Percentiles rank a stretch among this genome's conserved stretches.
These are phyloP conservation scores for Blepharisma japonicum DNA, from an alignment of 73 alveolate genomes.

Conservation along the genomic window DNA sequence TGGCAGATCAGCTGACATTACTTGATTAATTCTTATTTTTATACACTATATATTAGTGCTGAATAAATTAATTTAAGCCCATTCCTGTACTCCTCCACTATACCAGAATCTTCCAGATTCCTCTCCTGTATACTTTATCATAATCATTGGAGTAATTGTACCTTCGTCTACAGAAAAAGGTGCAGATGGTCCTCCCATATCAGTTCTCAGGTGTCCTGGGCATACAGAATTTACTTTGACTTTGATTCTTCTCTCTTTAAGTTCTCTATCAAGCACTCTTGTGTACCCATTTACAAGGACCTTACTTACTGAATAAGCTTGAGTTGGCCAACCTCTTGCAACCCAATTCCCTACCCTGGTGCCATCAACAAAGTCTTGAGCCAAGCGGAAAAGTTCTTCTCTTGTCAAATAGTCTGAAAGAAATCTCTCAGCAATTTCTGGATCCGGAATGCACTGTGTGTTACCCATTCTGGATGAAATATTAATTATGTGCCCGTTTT, in stretches of 20 bases:
- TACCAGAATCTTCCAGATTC: constrained; percentile 30
- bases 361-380: constrained; percentile 21
- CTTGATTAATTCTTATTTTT: too few species aligned
- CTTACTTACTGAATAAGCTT: constrained; percentile 44
- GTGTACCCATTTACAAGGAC: constrained; percentile 44
- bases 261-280: constrained; percentile 35
- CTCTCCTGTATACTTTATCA: constrained; percentile 1
- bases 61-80: background rate
- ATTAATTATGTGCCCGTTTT: constrained; percentile 45
- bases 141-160: background rate
- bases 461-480: constrained; percentile 45
- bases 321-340: constrained; percentile 31
- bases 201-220: constrained; percentile 60
- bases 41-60: too few species aligned
- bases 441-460: background rate
- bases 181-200: constrained; percentile 52
- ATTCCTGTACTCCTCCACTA: background rate
- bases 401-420: constrained; percentile 17
- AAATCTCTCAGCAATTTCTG: constrained; percentile 27
- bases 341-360: constrained; percentile 36
- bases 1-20: too few species aligned
- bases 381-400: constrained; percentile 32
- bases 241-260: background rate
- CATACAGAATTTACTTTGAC: constrained; percentile 31
- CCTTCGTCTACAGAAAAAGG: constrained; percentile 52